Conservation (phyloP, 805 yeast genomes). For the Ogataea glucozyma region DNA sequence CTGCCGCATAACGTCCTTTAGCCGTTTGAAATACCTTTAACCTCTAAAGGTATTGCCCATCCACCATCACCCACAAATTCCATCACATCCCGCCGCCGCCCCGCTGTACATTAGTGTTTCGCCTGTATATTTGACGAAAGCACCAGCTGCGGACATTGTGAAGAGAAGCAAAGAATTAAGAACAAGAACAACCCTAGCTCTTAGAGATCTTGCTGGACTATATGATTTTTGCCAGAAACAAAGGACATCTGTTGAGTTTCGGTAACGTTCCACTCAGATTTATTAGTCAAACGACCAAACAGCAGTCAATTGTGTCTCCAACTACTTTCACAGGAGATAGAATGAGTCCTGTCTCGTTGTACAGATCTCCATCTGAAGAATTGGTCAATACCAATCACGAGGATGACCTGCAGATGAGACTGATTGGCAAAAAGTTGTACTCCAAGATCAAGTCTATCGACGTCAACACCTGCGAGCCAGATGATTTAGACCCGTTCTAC, state of each 20-base stretch:
- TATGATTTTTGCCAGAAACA: constrained; percentile 5
- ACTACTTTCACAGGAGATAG: neutral
- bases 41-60: constrained; percentile 13
- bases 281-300: constrained; percentile 15
- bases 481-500: constrained; percentile 83
- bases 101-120: constrained; percentile 7
- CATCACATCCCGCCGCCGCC: neutral
- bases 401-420: constrained; percentile 11
- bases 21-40: constrained; percentile 14
- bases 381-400: neutral
- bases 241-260: neutral
- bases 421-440: constrained; percentile 14
- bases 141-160: constrained; percentile 5
- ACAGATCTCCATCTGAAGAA: constrained; percentile 14
- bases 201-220: too few relatives aligned
- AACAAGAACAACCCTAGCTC: too few relatives aligned
- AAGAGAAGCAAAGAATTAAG: neutral
- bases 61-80: constrained; percentile 1
- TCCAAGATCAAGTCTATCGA: constrained; percentile 17
- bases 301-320: constrained; percentile 11
- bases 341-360: constrained; percentile 19
- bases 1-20: constrained; percentile 49
- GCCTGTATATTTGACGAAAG: constrained; percentile 5
- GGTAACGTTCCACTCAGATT: constrained; percentile 9
- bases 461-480: constrained; percentile 43